These are phyloP conservation scores for Hondaea fermentalgiana DNA, from an alignment of 108 stramenopile species.

Conservation along the genomic window DNA sequence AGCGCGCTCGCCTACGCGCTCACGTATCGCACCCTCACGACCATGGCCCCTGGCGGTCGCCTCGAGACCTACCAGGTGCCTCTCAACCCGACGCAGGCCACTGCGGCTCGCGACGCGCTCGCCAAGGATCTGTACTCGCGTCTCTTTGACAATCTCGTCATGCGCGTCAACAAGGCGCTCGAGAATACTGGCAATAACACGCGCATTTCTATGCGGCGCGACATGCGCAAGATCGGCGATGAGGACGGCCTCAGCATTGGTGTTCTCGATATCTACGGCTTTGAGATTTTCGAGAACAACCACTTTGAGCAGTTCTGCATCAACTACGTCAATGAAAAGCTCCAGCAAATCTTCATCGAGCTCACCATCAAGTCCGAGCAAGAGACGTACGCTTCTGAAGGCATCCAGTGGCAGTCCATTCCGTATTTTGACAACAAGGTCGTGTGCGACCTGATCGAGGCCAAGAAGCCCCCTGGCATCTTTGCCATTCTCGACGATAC, in stretches of 20 bases:
- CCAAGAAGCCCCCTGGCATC: slow-evolving; percentile 46
- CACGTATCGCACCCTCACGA: slow-evolving; percentile 46
- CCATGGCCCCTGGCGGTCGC: slow-evolving; percentile 49
- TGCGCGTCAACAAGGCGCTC: slow-evolving; percentile 73
- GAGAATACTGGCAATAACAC: slow-evolving; percentile 30
- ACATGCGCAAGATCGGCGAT: slow-evolving; percentile 11
- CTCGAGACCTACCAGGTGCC: slow-evolving; percentile 41
- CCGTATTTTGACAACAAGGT: slow-evolving; percentile 74
- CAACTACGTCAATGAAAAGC: slow-evolving; percentile 58
- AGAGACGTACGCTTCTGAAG: slow-evolving; percentile 54
- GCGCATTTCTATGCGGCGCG: slow-evolving; percentile 26
- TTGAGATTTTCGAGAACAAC: slow-evolving; percentile 49
- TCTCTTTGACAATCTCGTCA: slow-evolving; percentile 78
- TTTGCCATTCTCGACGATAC: slow-evolving; percentile 74
- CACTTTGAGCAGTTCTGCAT: slow-evolving; percentile 56
- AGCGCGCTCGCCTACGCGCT: not conserved
- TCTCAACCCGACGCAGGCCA: slow-evolving; percentile 65
- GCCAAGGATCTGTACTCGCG: slow-evolving; percentile 90
- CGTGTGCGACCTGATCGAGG: slow-evolving; percentile 75
- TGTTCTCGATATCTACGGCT: slow-evolving; percentile 46
- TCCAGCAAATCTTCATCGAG: slow-evolving; percentile 60
- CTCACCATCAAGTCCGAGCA: slow-evolving; percentile 56
- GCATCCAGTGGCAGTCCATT: slow-evolving; percentile 54
- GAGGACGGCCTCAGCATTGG: slow-evolving; percentile 26
- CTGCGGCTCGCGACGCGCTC: slow-evolving; percentile 81